A percentile compares a stretch with the other conserved stretches of the same genome.
Conservation (phyloP, 2,329 filamentous ascomycete species). For the Fusarium duplospermum region DNA sequence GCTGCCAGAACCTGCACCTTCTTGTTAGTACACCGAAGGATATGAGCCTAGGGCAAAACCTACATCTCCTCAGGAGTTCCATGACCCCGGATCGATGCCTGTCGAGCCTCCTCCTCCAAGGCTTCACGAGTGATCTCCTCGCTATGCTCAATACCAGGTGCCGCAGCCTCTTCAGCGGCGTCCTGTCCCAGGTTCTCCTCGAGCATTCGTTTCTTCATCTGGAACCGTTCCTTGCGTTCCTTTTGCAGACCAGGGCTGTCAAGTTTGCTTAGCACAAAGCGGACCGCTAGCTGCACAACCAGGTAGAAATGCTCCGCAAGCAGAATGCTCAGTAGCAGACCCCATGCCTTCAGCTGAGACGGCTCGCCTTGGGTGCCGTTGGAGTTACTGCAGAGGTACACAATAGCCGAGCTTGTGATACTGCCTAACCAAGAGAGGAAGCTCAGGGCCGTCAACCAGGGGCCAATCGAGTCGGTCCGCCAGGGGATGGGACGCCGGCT, state of each 20-base stretch:
- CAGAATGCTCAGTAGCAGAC: constrained; percentile 82
- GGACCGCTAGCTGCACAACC: constrained; percentile 77
- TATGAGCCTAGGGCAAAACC: constrained; percentile 35
- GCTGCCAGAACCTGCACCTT: constrained; percentile 67
- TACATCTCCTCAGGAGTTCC: constrained; percentile 64
- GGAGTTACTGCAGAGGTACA: constrained; percentile 86
- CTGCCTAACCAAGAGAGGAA: constrained; percentile 96
- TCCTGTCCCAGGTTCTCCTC: constrained; percentile 76
- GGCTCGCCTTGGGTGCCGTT: constrained; percentile 75
- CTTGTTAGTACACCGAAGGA: constrained; percentile 31
- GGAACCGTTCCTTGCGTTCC: constrained; percentile 83
- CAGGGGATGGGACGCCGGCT: constrained; percentile 91
- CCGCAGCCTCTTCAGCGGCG: constrained; percentile 60
- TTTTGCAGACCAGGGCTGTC: constrained; percentile 89
- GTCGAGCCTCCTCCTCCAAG: constrained; percentile 72
- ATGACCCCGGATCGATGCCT: constrained; percentile 61
- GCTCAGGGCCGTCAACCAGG: constrained; percentile 86
- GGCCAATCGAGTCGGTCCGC: constrained; percentile 92
- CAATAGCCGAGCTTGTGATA: constrained; percentile 85
- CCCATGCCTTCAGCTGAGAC: constrained; percentile 80
- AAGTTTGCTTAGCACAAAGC: constrained; percentile 79
- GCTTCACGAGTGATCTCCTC: constrained; percentile 73
- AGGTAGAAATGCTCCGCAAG: constrained; percentile 92
- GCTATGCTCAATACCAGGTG: constrained; percentile 60
- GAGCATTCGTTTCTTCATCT: constrained; percentile 82